Percentiles rank a stretch among this genome's conserved stretches.
phyloP scores from a whole-genome alignment of 2,329 filamentous ascomycete genomes.

The Diaporthe ampelina region DNA sequence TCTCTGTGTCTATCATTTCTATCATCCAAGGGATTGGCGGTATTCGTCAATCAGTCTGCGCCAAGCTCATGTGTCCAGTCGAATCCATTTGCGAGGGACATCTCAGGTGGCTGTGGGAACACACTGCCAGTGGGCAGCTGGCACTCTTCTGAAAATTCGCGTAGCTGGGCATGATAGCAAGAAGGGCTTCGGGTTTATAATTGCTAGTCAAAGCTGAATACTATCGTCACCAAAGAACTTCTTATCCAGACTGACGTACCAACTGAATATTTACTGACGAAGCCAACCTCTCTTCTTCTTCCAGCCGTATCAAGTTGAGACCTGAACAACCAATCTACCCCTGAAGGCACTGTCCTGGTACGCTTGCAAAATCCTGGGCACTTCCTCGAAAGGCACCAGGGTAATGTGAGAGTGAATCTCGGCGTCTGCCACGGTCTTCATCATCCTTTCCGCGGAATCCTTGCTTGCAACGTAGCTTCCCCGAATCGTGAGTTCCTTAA shows the following conservation, averaged over 20 bases:
- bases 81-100: background rate
- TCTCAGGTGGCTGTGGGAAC: too few relatives aligned
- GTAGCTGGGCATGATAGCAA: too few relatives aligned
- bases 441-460: background rate
- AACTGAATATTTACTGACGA: too few relatives aligned
- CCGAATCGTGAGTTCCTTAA: constrained; percentile 22
- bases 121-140: too few relatives aligned
- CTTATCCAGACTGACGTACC: background rate
- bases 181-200: background rate
- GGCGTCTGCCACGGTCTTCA: background rate
- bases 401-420: background rate
- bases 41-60: background rate
- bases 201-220: background rate
- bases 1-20: background rate
- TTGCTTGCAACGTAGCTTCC: constrained; percentile 20
- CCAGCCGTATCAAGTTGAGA: background rate
- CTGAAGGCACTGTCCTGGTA: constrained; percentile 25
- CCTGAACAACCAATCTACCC: constrained; percentile 22
- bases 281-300: background rate
- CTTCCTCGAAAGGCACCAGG: background rate
- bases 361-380: background rate
- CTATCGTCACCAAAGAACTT: background rate
- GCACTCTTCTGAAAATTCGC: too few relatives aligned
- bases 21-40: background rate
- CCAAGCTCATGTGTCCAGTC: background rate